These are phyloP conservation scores for Stachybotrys elegans DNA, from an alignment of 2,329 filamentous ascomycete genomes.

Conservation along the genomic window DNA sequence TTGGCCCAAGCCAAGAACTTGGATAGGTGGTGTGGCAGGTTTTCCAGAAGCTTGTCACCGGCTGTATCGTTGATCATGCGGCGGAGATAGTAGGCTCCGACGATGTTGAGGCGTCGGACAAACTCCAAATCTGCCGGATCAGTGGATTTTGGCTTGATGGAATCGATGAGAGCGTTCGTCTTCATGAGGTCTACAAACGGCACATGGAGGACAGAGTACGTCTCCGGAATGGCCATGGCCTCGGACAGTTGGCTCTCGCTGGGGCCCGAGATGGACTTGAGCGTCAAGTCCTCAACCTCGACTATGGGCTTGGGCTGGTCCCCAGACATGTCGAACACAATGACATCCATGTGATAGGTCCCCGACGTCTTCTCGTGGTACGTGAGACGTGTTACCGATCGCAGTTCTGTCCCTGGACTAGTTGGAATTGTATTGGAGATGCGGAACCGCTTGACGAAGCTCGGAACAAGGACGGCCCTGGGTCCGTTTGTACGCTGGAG, in stretches of 20 bases:
- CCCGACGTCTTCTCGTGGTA: not conserved
- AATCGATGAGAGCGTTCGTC: not conserved
- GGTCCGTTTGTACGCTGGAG: not conserved
- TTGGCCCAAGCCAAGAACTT: conserved; percentile 1
- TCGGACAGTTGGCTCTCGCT: not conserved
- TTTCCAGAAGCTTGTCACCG: not conserved
- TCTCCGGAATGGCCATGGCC: not conserved
- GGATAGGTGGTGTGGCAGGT: not conserved
- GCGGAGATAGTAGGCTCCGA: not conserved
- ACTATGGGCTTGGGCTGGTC: not conserved
- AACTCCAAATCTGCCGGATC: not conserved
- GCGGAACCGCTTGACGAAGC: not conserved
- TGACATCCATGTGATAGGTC: not conserved
- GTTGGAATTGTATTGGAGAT: conserved; percentile 1
- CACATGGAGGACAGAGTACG: not conserved
- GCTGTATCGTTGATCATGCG: not conserved
- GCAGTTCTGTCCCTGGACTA: not conserved
- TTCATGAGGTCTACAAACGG: not conserved
- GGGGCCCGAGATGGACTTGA: not conserved
- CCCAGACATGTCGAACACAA: not conserved
- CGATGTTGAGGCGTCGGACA: not conserved
- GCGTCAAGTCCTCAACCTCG: not conserved
- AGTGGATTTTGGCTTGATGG: not conserved
- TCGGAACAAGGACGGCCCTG: not conserved
- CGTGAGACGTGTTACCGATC: not conserved